These are phyloP conservation scores for Persicaria tinctoria DNA, from an alignment of 148 eudicot species.

Conservation along the genomic window DNA sequence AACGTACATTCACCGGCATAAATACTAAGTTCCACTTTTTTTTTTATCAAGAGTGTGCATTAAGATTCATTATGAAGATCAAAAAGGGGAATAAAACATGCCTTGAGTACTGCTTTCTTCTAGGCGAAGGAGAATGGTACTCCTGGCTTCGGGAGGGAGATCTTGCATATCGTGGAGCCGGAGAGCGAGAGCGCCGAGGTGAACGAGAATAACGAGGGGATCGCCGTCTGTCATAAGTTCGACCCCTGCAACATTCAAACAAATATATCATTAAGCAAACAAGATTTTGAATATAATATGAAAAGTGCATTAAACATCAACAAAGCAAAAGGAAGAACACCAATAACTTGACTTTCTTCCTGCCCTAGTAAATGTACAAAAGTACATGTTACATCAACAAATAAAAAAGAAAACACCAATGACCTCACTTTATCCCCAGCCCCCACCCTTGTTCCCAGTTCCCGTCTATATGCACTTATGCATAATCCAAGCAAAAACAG, in stretches of 20 bases:
- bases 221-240: conserved; percentile 58
- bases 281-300: neutral
- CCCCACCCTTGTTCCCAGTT: neutral
- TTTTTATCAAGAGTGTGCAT: neutral
- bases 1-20: neutral
- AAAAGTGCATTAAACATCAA: neutral
- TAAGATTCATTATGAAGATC: neutral
- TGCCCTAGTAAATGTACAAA: neutral
- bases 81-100: conserved; percentile 11
- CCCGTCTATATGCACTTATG: neutral
- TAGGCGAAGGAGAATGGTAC: conserved; percentile 58
- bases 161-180: conserved; percentile 65
- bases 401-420: neutral
- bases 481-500: neutral
- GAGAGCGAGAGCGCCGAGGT: conserved; percentile 54
- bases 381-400: neutral
- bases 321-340: neutral
- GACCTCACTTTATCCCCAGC: neutral
- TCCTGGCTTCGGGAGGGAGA: conserved; percentile 59
- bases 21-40: neutral
- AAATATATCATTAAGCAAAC: neutral
- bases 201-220: conserved; percentile 74
- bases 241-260: conserved; percentile 26
- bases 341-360: neutral
- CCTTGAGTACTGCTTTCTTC: conserved; percentile 56